Conservation (phyloP, 345 rosid species). For the Raphanus sativus region DNA sequence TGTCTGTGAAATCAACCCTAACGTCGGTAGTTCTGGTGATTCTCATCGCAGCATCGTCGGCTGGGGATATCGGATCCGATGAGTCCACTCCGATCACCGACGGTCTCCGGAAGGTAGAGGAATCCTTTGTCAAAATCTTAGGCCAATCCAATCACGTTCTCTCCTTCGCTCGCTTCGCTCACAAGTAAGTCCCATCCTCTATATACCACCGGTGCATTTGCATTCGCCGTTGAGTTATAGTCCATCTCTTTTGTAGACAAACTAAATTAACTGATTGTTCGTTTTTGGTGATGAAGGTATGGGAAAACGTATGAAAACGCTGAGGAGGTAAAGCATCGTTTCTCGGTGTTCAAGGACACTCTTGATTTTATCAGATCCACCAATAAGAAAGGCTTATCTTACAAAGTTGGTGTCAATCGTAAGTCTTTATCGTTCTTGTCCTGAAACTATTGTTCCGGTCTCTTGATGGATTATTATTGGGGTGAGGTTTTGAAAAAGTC, state of each 20-base stretch:
- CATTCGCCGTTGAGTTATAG: background rate
- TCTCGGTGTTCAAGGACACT: constrained; percentile 68
- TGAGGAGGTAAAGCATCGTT: constrained; percentile 74
- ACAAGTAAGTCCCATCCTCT: constrained; percentile 42
- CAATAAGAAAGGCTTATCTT: constrained; percentile 59
- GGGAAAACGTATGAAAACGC: constrained; percentile 69
- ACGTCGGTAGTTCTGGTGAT: constrained; percentile 40
- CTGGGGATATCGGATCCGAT: constrained; percentile 43
- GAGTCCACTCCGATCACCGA: constrained; percentile 64
- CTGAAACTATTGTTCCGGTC: background rate
- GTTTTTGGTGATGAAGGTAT: constrained; percentile 44
- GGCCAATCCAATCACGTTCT: constrained; percentile 60
- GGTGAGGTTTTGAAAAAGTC: no score
- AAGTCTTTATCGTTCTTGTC: constrained; percentile 27
- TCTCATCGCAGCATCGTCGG: constrained; percentile 11
- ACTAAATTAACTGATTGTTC: background rate
- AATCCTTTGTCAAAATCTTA: constrained; percentile 55
- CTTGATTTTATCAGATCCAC: constrained; percentile 79
- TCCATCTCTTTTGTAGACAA: background rate
- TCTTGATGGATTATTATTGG: background rate
- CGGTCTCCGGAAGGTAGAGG: constrained; percentile 59
- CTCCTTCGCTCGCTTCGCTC: constrained; percentile 76
- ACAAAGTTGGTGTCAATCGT: constrained; percentile 75
- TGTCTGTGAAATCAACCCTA: constrained; percentile 41
- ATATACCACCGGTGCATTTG: background rate